Conservation (phyloP, 2,329 filamentous ascomycete genomes). For the Chaetomium sp. region DNA sequence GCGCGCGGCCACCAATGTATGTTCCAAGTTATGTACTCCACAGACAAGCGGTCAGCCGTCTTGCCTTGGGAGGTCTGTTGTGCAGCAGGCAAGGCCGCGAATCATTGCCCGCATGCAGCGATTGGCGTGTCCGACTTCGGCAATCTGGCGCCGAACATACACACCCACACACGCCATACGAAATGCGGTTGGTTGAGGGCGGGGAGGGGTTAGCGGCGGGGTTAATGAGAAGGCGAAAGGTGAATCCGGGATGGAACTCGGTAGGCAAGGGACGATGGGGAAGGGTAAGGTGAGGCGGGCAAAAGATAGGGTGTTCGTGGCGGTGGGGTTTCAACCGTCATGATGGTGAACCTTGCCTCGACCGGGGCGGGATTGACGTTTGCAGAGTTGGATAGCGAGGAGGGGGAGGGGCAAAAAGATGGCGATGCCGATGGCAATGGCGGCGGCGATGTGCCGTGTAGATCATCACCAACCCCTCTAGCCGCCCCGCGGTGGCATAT, state of each 20-base stretch:
- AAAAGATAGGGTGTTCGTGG: not conserved
- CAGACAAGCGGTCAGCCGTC: slow-evolving; percentile 6
- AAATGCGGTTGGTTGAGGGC: not conserved
- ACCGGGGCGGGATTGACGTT: not conserved
- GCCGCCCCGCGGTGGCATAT: not conserved
- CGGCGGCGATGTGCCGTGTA: not conserved
- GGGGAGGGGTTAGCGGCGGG: not conserved
- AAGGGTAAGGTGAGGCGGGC: not conserved
- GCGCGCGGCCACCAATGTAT: not conserved
- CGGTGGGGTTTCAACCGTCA: slow-evolving; percentile 5
- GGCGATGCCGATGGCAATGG: not conserved
- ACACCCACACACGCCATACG: not conserved
- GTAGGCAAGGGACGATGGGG: not conserved
- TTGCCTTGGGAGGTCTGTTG: not conserved
- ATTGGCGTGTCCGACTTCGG: slow-evolving; percentile 16
- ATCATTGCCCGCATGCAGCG: not conserved
- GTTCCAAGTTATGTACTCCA: not conserved
- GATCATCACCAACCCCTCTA: not conserved
- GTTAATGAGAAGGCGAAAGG: not conserved
- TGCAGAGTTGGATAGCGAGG: not conserved
- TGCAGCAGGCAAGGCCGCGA: slow-evolving; percentile 1
- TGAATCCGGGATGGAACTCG: not conserved
- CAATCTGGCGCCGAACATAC: slow-evolving; percentile 15
- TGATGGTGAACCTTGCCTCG: not conserved
- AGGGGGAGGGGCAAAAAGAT: not conserved